These are phyloP conservation scores for Chlorella variabilis DNA, from an alignment of 163 green algal species.

Conservation along the genomic window DNA sequence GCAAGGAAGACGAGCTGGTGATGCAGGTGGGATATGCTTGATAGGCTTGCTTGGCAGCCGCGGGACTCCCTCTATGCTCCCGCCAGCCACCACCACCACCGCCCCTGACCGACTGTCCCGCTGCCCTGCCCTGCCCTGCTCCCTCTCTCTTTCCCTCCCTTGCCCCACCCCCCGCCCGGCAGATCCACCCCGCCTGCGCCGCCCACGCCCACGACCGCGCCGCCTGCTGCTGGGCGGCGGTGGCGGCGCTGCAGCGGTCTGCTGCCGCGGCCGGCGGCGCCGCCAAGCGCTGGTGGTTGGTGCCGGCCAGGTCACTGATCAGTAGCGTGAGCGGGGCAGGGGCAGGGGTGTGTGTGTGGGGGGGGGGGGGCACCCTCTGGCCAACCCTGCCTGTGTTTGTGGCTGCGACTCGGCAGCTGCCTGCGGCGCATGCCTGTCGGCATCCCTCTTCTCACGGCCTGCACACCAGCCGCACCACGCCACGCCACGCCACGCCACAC, in stretches of 20 bases:
- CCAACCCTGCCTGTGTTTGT: too few relatives aligned
- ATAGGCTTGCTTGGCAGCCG: not conserved
- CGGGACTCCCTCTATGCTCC: too few relatives aligned
- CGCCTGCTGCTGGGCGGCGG: slow-evolving; percentile 34
- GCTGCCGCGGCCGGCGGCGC: not conserved
- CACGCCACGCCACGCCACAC: too few relatives aligned
- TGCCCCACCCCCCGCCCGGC: not conserved
- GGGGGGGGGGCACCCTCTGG: not conserved
- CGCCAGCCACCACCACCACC: not conserved
- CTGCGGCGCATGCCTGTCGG: too few relatives aligned
- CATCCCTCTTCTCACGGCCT: too few relatives aligned
- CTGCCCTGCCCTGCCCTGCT: too few relatives aligned
- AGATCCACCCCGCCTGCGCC: slow-evolving; percentile 40
- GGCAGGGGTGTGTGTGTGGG: not conserved
- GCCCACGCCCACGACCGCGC: slow-evolving; percentile 27
- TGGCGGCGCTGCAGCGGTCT: slow-evolving; percentile 29
- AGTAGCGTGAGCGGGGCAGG: slow-evolving; percentile 33
- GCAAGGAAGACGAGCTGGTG: not conserved
- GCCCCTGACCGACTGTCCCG: not conserved
- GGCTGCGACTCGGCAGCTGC: too few relatives aligned
- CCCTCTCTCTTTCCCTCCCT: too few relatives aligned
- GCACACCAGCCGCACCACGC: too few relatives aligned
- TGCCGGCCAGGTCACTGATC: slow-evolving; percentile 30
- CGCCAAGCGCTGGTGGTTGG: slow-evolving; percentile 38
- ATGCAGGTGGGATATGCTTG: not conserved